Conservation (phyloP, 2,329 filamentous ascomycete genomes). For the Akanthomyces dipterigenus region DNA sequence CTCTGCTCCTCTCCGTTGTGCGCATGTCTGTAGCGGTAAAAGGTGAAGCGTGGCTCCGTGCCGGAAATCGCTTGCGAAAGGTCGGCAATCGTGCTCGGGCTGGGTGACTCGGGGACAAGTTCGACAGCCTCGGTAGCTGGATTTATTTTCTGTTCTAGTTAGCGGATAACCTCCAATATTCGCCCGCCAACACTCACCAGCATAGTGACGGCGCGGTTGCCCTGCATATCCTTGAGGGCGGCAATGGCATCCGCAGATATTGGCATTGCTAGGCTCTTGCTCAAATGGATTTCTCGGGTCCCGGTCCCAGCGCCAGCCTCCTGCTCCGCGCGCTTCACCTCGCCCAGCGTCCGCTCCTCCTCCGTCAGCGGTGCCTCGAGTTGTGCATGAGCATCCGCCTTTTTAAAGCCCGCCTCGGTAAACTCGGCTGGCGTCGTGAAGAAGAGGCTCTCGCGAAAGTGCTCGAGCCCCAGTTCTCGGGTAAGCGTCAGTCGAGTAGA, state of each 20-base stretch:
- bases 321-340: conserved; percentile 69
- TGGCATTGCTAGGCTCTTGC: conserved; percentile 51
- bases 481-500: conserved; percentile 68
- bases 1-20: conserved; percentile 44
- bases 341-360: conserved; percentile 65
- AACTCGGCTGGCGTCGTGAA: conserved; percentile 64
- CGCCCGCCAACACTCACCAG: conserved; percentile 43
- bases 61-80: conserved; percentile 56
- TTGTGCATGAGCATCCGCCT: conserved; percentile 61
- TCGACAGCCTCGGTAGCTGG: conserved; percentile 61
- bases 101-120: conserved; percentile 48
- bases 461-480: conserved; percentile 69
- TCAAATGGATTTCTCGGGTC: conserved; percentile 50
- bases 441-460: conserved; percentile 72
- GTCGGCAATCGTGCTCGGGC: conserved; percentile 48
- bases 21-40: conserved; percentile 62
- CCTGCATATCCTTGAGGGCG: conserved; percentile 55
- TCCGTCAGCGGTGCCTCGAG: conserved; percentile 68
- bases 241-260: conserved; percentile 56
- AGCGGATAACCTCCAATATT: background rate
- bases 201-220: conserved; percentile 52
- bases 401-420: conserved; percentile 60
- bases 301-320: conserved; percentile 64
- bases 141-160: conserved; percentile 58
- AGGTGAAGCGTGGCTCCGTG: conserved; percentile 68